Evolutionary conservation across 176 grass and related monocot genomes (phyloP).

Genomic region (Chloris gayana): DNA sequence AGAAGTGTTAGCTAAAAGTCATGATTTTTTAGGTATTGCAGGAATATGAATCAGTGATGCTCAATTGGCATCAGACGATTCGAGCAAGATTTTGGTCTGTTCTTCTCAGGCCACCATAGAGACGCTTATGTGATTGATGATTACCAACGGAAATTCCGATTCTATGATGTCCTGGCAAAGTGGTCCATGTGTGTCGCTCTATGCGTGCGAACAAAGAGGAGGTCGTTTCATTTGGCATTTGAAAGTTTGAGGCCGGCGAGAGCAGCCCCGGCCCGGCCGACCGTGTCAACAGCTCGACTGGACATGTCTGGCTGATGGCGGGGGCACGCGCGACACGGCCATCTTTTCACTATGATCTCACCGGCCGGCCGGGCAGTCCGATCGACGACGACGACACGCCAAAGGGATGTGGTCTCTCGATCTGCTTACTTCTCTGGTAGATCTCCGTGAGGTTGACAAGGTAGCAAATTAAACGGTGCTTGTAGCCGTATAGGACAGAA

Average conservation of each 20-base stretch:
- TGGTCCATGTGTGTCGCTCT: not conserved
- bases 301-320: constrained; percentile 35
- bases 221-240: constrained; percentile 34
- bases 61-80: not conserved
- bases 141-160: not conserved
- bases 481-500: not conserved
- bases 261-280: constrained; percentile 13
- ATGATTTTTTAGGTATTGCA: not conserved
- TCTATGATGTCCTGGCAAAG: not conserved
- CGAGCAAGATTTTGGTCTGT: not conserved
- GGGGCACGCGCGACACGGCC: constrained; percentile 41
- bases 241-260: constrained; percentile 25
- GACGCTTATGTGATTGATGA: not conserved
- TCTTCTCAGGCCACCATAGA: not conserved
- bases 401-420: constrained; percentile 16
- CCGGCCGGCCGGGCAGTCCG: not conserved
- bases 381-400: not conserved
- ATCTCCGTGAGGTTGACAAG: constrained; percentile 7
- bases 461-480: not conserved
- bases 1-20: not conserved
- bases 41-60: not conserved
- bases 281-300: constrained; percentile 39
- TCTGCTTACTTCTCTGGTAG: not conserved
- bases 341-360: constrained; percentile 35
- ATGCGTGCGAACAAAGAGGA: not conserved